Conservation (phyloP, 2,329 filamentous ascomycete species). For the Myriosclerotinia duriaeana region DNA sequence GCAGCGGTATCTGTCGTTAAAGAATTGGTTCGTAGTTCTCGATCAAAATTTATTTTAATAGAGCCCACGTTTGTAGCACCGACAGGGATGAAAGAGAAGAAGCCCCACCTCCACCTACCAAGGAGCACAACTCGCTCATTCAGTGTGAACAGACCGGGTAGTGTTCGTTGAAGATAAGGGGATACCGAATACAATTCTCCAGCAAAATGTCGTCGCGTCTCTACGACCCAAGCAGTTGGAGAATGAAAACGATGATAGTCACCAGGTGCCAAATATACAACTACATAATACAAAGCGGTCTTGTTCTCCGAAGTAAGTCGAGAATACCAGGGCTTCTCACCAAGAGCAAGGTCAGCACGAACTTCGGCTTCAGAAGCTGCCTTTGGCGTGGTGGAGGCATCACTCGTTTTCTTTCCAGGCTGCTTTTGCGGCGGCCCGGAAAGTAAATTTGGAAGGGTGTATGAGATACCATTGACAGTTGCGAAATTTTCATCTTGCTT, state of each 20-base stretch:
- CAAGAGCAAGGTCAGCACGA: slow-evolving; percentile 75
- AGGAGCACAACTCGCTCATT: slow-evolving; percentile 95
- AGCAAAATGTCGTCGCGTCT: slow-evolving; percentile 92
- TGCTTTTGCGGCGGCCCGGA: slow-evolving; percentile 61
- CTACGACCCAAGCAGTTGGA: slow-evolving; percentile 91
- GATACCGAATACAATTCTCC: slow-evolving; percentile 95
- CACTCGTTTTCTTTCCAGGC: slow-evolving; percentile 51
- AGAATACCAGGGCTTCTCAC: slow-evolving; percentile 69
- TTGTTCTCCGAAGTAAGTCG: slow-evolving; percentile 60
- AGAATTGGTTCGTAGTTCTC: slow-evolving; percentile 88
- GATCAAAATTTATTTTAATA: slow-evolving; percentile 96
- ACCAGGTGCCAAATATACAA: slow-evolving; percentile 93
- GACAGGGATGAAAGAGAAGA: slow-evolving; percentile 94
- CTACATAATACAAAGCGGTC: slow-evolving; percentile 84
- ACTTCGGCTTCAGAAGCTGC: slow-evolving; percentile 79
- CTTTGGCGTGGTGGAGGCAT: slow-evolving; percentile 70
- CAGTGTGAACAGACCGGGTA: slow-evolving; percentile 91
- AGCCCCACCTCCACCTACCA: slow-evolving; percentile 93
- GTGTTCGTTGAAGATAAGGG: slow-evolving; percentile 86
- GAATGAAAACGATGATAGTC: slow-evolving; percentile 99
- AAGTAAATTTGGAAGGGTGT: slow-evolving; percentile 84
- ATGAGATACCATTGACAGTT: slow-evolving; percentile 89
- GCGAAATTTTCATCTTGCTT: slow-evolving; percentile 90
- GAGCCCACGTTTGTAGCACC: slow-evolving; percentile 97
- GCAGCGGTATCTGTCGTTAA: slow-evolving; percentile 90